Evolutionary conservation across 257 asterid species (phyloP).

Genomic region (Henckelia pumila): DNA sequence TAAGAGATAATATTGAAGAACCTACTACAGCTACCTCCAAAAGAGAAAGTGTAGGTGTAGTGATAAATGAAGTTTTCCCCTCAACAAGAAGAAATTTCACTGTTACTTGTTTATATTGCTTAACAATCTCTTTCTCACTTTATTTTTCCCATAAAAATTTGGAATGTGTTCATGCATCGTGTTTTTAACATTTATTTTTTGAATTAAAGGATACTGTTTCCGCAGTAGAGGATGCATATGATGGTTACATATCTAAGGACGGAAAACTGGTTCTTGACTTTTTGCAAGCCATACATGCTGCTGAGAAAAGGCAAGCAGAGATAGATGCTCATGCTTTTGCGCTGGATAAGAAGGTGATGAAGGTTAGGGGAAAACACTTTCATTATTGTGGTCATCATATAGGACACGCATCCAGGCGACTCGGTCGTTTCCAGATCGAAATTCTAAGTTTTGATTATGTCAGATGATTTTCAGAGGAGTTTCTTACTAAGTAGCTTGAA

Average conservation of each 20-base stretch:
- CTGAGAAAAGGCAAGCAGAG: constrained; percentile 93
- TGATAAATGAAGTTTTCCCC: neutral
- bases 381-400: constrained; percentile 18
- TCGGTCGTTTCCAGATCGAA: constrained; percentile 12
- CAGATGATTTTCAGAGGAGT: neutral
- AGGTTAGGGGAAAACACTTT: constrained; percentile 45
- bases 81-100: neutral
- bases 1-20: constrained; percentile 46
- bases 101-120: constrained; percentile 15
- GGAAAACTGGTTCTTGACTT: constrained; percentile 90
- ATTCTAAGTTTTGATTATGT: constrained; percentile 10
- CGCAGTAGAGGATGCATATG: constrained; percentile 45
- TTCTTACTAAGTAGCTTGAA: constrained; percentile 18
- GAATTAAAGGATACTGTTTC: constrained; percentile 51
- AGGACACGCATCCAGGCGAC: constrained; percentile 16
- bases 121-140: constrained; percentile 7
- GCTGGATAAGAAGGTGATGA: constrained; percentile 68
- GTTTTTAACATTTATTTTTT: constrained; percentile 19
- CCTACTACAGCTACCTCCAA: constrained; percentile 36
- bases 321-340: constrained; percentile 60
- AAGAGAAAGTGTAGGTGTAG: constrained; percentile 45
- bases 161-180: neutral
- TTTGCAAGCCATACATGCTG: constrained; percentile 93
- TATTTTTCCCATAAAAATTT: neutral
- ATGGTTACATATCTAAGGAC: constrained; percentile 69